phyloP scores from a whole-genome alignment of 169 alveolate genomes.

The Plasmodium falciparum region DNA sequence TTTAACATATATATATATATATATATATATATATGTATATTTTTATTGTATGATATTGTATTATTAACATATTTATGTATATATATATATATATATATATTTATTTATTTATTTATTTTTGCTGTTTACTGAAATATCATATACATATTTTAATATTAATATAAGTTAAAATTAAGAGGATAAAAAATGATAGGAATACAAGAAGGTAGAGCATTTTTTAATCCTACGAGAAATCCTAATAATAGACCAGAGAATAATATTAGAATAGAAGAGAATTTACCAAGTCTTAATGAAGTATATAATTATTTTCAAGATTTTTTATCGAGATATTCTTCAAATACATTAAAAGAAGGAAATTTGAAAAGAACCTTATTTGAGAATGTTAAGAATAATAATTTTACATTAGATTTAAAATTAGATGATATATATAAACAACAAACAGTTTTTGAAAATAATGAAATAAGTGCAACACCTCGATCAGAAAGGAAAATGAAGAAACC shows the following conservation, averaged over 20 bases:
- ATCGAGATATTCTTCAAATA: conserved; percentile 83
- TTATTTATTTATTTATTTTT: too few relatives aligned
- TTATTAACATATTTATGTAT: too few relatives aligned
- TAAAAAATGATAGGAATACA: conserved; percentile 74
- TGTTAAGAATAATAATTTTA: conserved; percentile 84
- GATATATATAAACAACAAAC: conserved; percentile 85
- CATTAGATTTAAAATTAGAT: conserved; percentile 84
- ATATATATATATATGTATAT: too few relatives aligned
- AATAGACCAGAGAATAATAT: conserved; percentile 66
- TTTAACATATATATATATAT: too few relatives aligned
- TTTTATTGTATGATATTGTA: too few relatives aligned
- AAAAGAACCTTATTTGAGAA: conserved; percentile 84
- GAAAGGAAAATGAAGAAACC: conserved; percentile 78
- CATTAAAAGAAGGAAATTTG: conserved; percentile 85
- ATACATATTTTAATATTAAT: too few relatives aligned
- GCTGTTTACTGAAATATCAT: too few relatives aligned
- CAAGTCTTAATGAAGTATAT: conserved; percentile 83
- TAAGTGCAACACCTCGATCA: conserved; percentile 78
- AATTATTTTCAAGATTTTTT: conserved; percentile 82
- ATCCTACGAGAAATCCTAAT: conserved; percentile 76
- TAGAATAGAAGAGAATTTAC: conserved; percentile 81
- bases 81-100: too few relatives aligned
- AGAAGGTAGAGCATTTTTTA: conserved; percentile 86
- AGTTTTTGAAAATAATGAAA: conserved; percentile 77
- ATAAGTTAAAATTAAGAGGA: background rate